Base-by-base conservation (phyloP, 2,329 filamentous ascomycete species). In the Pseudocercospora eumusae region DNA sequence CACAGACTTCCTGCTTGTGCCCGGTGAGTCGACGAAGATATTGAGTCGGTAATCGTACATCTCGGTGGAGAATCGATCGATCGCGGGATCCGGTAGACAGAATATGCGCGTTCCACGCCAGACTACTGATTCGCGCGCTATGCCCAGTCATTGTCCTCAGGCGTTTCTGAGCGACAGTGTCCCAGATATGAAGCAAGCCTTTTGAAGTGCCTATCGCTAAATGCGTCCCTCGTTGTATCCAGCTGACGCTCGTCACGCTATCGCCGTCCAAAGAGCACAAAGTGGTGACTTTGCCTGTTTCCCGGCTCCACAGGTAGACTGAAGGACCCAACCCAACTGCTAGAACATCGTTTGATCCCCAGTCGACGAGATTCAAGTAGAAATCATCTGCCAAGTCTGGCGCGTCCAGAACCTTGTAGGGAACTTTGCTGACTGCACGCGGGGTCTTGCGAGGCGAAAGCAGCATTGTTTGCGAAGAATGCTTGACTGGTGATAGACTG, bases 51-150 rank as follows among this genome's bases (percentile, higher is more conserved):
- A 91, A 90, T 62, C 95, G 88, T 25, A 99, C 95, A 75, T 99
- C 95, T 61, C 95, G 91, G 74, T 99, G 95, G 71, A 95, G 96
- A 64, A 99, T 99, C 10, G 91, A 81, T 33, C 95, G 89, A 78
- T 99, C 95, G 56, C 95, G 86, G 27, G 93, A 98, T 21, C 95
- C 95, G 2, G 95, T 98, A 0, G 93, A 96, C 21, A 99, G 86
- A 59, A 99, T 96, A 74, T 99, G 95, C 56, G 95, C 92, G 72
- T 99, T 99, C 95, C 95, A 99, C 0, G 95, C 95, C 64, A 99
- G 81, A 28, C 93, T 92, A 23, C 95, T 95, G 42, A 99, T 95
- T 63, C 95, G 87, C 63, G 90, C 92, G 0, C 92, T 95, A 76
- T 99, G 95, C 1, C 95, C 95, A 6, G 92, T 96, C 95, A 99